Base-by-base conservation (phyloP, 139 green algal species). In the Chlorella sp. region DNA sequence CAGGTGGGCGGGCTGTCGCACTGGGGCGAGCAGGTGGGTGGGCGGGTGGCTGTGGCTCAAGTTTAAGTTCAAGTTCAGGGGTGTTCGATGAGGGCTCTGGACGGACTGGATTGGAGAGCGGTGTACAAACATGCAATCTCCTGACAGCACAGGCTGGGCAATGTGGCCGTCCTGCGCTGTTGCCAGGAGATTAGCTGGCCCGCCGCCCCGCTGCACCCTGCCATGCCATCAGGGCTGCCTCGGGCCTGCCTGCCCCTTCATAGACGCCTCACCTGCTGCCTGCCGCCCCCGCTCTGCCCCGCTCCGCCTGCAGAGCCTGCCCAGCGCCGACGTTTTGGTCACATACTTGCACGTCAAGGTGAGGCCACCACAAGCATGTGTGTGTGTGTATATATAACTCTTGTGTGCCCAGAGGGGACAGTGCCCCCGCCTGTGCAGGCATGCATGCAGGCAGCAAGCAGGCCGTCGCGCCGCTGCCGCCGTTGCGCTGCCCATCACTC, bases 321-420 rank as follows among this genome's bases (percentile, higher is more conserved):
- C 61, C 61, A 88, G 85, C 26, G 28, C 90, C 57, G 90, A 92
- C 14, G 36, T 91, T 60, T n/a, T 92, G 37, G 83, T 88, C 34
- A 37, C 81, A 40, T 90, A 91, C 22, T 30, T 88, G 42, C 26
- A 71, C 30, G 14, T 92, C n/a, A 92, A 92, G 86, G 83, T 87
- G 21, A 21, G 81, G 34, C 15, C 60, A 68, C n/a, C 15, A 71
- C 83, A n/a, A n/a, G n/a, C n/a, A 21, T 71, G 36, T 61, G 37
- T 32, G 14, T 53, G 32, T 2, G 30, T 21, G n/a, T n/a, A 80
- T 40, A 0, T 28, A 5, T 12, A 76, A n/a, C 68, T 76, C 5
- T 30, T 18, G 30, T 28, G 68, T 30, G 68, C 68, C 60, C 18
- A 18, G 15, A 68, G 32, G 18, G 68, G 21, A 34, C 21, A n/a